These are phyloP conservation scores for Penicillium salamii DNA, from an alignment of 495 filamentous ascomycete genomes.

Conservation along the genomic window DNA sequence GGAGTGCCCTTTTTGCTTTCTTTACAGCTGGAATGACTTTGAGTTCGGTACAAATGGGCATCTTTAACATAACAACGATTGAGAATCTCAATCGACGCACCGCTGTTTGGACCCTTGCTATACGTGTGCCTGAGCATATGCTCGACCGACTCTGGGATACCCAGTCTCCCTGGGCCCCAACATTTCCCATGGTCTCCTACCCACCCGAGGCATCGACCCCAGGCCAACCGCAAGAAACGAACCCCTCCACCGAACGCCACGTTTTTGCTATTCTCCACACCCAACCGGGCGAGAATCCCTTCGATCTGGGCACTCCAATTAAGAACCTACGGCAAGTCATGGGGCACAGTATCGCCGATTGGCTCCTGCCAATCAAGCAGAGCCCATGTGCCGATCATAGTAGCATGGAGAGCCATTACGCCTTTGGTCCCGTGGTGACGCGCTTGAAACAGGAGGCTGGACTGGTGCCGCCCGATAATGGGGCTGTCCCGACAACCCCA, in stretches of 20 bases:
- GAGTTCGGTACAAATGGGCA: slow-evolving; percentile 65
- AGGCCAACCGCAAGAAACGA: slow-evolving; percentile 7
- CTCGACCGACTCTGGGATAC: slow-evolving; percentile 34
- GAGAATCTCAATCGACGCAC: slow-evolving; percentile 64
- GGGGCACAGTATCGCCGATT: slow-evolving; percentile 66
- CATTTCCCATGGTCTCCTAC: slow-evolving; percentile 48
- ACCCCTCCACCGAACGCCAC: slow-evolving; percentile 37
- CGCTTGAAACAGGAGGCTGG: slow-evolving; percentile 49
- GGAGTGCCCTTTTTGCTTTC: slow-evolving; percentile 65
- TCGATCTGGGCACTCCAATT: slow-evolving; percentile 59
- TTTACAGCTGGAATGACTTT: slow-evolving; percentile 73
- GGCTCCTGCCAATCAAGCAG: slow-evolving; percentile 66
- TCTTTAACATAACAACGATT: slow-evolving; percentile 75
- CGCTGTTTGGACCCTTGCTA: slow-evolving; percentile 69
- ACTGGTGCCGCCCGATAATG: slow-evolving; percentile 21
- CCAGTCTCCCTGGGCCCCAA: slow-evolving; percentile 37
- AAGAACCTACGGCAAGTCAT: slow-evolving; percentile 74
- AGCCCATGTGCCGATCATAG: slow-evolving; percentile 60
- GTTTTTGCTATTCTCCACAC: slow-evolving; percentile 77
- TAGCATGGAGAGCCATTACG: slow-evolving; percentile 44
- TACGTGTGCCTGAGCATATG: slow-evolving; percentile 60
- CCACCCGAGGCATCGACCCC: slow-evolving; percentile 25
- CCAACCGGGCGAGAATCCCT: slow-evolving; percentile 73
- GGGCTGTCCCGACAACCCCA: not conserved
- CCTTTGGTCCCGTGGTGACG: slow-evolving; percentile 50